These are phyloP conservation scores for Russula sp. DNA, from an alignment of 768 basidiomycete species.

Conservation along the genomic window DNA sequence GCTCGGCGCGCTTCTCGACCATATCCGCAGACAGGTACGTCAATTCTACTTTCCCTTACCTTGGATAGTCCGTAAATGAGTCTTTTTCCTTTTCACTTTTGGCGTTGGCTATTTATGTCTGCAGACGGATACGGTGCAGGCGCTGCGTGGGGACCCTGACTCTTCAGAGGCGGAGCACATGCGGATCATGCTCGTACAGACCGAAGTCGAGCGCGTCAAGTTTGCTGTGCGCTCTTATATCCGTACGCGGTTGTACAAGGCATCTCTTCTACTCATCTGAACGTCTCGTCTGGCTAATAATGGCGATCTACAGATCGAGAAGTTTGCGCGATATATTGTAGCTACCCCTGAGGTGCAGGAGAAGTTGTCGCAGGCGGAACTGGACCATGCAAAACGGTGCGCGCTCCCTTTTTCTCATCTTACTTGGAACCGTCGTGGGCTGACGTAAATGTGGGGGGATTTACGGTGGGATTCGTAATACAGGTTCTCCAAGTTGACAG, in stretches of 20 bases:
- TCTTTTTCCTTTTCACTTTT: neutral
- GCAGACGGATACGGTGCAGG: constrained; percentile 76
- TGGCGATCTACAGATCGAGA: constrained; percentile 68
- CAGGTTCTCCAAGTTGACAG: constrained; percentile 74
- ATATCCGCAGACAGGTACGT: constrained; percentile 77
- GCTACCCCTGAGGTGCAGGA: constrained; percentile 67
- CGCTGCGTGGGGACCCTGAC: constrained; percentile 72
- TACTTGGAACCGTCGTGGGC: neutral
- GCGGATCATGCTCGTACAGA: constrained; percentile 88
- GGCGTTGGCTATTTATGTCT: constrained; percentile 14
- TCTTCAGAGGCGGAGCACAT: constrained; percentile 93
- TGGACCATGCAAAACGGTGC: constrained; percentile 74
- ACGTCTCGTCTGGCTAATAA: neutral
- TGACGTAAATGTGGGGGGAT: neutral
- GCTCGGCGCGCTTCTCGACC: constrained; percentile 64
- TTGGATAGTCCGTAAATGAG: neutral
- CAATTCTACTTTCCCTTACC: neutral
- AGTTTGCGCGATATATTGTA: constrained; percentile 76
- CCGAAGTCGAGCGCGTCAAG: constrained; percentile 91
- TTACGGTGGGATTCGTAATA: neutral
- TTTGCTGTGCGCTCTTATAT: constrained; percentile 90
- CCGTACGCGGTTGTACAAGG: constrained; percentile 79
- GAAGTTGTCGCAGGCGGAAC: constrained; percentile 79
- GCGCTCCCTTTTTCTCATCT: constrained; percentile 26
- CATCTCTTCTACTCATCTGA: neutral